A percentile compares a stretch with the other conserved stretches of the same genome.
phyloP scores from a whole-genome alignment of 441 rosid genomes.

The Mallotus repandus region DNA sequence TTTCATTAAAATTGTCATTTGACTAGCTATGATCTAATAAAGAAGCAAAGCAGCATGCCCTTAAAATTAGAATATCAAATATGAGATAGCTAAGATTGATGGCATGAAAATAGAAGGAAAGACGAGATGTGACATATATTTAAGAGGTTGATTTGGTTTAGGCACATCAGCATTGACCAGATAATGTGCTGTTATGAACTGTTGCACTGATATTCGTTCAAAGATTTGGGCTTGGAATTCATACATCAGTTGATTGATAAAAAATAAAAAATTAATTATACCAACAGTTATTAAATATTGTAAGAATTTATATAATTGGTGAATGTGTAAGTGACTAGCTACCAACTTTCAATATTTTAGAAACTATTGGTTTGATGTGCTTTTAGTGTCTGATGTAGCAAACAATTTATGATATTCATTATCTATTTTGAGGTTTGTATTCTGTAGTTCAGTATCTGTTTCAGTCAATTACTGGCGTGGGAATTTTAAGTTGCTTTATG shows the following conservation, averaged over 20 bases:
- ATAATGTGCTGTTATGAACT: background rate
- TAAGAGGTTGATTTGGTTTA: background rate
- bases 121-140: background rate
- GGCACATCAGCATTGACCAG: background rate
- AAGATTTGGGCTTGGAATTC: background rate
- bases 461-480: background rate
- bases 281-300: background rate
- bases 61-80: background rate
- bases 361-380: background rate
- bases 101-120: background rate
- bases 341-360: background rate
- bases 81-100: background rate
- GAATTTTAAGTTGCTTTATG: conserved; percentile 1
- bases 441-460: background rate
- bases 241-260: background rate
- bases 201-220: background rate
- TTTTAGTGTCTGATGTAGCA: background rate
- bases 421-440: background rate
- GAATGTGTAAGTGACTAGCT: background rate
- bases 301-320: background rate
- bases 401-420: background rate
- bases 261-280: background rate
- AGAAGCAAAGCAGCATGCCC: background rate
- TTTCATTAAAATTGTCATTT: background rate
- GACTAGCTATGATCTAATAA: background rate